A percentile compares a stretch with the other conserved stretches of the same genome.
Conservation (phyloP, 305 asterid genomes). For the Ajuga reptans region DNA sequence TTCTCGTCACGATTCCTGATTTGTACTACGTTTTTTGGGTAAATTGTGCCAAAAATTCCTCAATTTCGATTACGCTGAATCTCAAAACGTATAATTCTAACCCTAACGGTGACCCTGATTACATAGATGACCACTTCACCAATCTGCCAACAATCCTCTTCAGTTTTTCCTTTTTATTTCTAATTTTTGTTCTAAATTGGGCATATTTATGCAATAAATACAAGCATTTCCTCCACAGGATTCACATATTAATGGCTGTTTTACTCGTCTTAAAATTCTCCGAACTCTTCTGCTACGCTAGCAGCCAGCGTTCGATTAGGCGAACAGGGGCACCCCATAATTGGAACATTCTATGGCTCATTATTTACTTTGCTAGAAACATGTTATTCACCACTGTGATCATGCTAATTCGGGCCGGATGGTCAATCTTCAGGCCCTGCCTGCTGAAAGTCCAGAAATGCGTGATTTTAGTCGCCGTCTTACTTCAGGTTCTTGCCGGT, state of each 20-base stretch:
- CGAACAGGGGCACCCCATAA: constrained; percentile 22
- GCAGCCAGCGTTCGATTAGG: constrained; percentile 21
- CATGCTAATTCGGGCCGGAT: constrained; percentile 33
- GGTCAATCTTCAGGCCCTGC: constrained; percentile 28
- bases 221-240: constrained; percentile 21
- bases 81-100: constrained; percentile 30
- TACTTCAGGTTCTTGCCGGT: constrained; percentile 22
- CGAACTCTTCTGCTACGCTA: constrained; percentile 19
- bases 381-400: constrained; percentile 20
- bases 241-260: constrained; percentile 30
- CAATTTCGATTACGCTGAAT: constrained; percentile 29
- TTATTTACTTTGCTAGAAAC: constrained; percentile 5
- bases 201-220: constrained; percentile 13
- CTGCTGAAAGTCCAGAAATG: constrained; percentile 15
- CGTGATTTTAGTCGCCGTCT: neutral
- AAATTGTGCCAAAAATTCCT: constrained; percentile 29
- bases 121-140: constrained; percentile 26
- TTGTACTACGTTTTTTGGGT: constrained; percentile 33
- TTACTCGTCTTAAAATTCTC: constrained; percentile 24
- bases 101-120: constrained; percentile 24
- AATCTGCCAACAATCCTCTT: constrained; percentile 25
- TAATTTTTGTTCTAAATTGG: constrained; percentile 22
- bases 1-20: constrained; percentile 30
- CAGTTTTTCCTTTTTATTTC: constrained; percentile 16
- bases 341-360: constrained; percentile 31